Evolutionary conservation across 371 early-diverging fungal species (phyloP), one percentile per base, ranked within the genome.

Genomic region (Mucor racemosus): DNA sequence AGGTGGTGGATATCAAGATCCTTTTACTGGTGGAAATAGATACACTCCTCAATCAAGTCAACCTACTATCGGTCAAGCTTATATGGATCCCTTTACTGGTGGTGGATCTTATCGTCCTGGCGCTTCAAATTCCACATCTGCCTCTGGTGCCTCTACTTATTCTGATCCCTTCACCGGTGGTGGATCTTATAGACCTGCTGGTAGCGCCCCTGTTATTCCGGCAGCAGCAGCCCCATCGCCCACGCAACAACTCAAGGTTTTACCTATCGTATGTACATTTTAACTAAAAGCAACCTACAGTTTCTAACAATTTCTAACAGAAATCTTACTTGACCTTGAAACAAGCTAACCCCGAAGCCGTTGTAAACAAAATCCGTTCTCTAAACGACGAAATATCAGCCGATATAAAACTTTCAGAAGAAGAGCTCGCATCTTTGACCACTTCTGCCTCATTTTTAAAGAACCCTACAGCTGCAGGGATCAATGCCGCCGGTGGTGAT

Each of bases 281-380:
- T 26, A 26, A 5, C 38, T 38, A 7, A 38, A 38, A 38, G 5
- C 11, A 38, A 5, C 4, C 0, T 38, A 3, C 26, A 26, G 26
- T 1, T 26, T 26, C 1, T 26, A 26, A 26, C 3, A 26, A 1
- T 26, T 26, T 26, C 26, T 26, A 3, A 26, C 5, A 88, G 89
- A 69, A 70, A 60, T 66, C 72, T 7, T 90, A 84, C 36, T 75
- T 92, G 17, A 77, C 85, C 9, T 88, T 94, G 69, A 86, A 88
- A 58, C 86, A 89, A 57, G 90, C 91, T 44, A 95, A 94, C 58
- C 73, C 89, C 4, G 77, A 81, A 13, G 93, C 91, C 1, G 89
- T 96, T 26, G 68, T 85, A 34, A 84, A 78, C 34, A 97, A 97
- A 66, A 72, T 95, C 17, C 66, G 69, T 10, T 86, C 94, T 60